Base-by-base conservation (phyloP, 148 eudicot genomes). In the Nyssa sinensis region DNA sequence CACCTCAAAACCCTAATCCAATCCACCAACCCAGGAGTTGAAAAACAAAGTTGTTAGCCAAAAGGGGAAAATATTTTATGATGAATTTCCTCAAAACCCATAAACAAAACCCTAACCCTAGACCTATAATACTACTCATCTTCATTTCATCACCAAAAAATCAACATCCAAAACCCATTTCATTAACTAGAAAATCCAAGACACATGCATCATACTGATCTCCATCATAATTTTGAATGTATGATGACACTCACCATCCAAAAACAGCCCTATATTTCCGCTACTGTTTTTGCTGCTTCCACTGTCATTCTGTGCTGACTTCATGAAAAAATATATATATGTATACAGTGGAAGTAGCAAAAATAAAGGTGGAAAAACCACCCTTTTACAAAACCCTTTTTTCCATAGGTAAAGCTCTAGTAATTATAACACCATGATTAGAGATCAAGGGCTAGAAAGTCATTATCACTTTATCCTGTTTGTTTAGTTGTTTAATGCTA, bases 361-460 rank as follows among this genome's bases (percentile, higher is more conserved):
- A 66, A 55, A 53, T 24, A 5, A 27, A 25, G n/a, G 63, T 35
- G 25, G 59, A 55, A 16, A 14, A 53, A 2, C 16, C 58, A 17
- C 16, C 58, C 58, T 53, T 49, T 41, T 10, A 41, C 49, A 41
- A 41, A 10, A 13, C 41, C 25, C 58, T 75, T n/a, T n/a, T n/a
- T 70, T 66, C 37, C 17, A 6, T 17, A 49, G 11, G 61, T 30
- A 27, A 64, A 69, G 49, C 79, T 60, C 53, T 64, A 17, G 83
- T 83, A 79, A 86, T 89, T 81, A 87, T 83, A 78, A 76, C 88
- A 61, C 81, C 64, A 86, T 83, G 88, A 86, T 86, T 81, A 81
- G n/a, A 71, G 74, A 82, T 71, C 74, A 74, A 37, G 77, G 67
- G 58, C 63, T 72, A 76, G 76, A 83, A 79, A 79, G 81, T 78